Conservation (phyloP, 371 early-diverging fungal species). For the Blakeslea trispora region DNA sequence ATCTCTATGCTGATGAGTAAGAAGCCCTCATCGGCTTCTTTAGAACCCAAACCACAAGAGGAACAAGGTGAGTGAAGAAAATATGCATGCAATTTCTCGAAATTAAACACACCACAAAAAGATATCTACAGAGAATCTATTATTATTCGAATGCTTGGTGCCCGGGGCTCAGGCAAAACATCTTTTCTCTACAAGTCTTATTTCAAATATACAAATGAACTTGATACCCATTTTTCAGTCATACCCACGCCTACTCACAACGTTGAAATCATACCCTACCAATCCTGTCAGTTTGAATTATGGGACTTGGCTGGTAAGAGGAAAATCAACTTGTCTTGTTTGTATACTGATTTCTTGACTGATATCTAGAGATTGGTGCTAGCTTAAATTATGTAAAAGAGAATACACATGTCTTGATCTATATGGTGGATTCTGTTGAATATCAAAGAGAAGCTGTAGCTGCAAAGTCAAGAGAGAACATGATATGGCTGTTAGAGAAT, state of each 20-base stretch:
- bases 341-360: not conserved
- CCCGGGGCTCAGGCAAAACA: constrained; percentile 39
- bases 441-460: constrained; percentile 19
- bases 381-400: constrained; percentile 26
- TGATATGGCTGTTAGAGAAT: constrained; percentile 30
- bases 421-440: constrained; percentile 31
- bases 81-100: not conserved
- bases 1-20: constrained; percentile 16
- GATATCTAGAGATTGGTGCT: constrained; percentile 36
- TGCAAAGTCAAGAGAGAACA: constrained; percentile 25
- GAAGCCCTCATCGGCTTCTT: not conserved
- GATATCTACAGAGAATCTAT: constrained; percentile 2
- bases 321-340: not conserved
- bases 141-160: constrained; percentile 27
- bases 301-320: constrained; percentile 42
- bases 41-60: constrained; percentile 1
- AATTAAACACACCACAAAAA: not conserved
- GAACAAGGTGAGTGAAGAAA: not conserved
- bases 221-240: constrained; percentile 35
- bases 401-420: constrained; percentile 31
- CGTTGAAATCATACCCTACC: constrained; percentile 35
- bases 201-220: constrained; percentile 33
- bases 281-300: constrained; percentile 24
- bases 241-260: constrained; percentile 34
- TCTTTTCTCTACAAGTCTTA: constrained; percentile 39